Conservation (phyloP, 805 yeast species). For the Pichia paraexigua region DNA sequence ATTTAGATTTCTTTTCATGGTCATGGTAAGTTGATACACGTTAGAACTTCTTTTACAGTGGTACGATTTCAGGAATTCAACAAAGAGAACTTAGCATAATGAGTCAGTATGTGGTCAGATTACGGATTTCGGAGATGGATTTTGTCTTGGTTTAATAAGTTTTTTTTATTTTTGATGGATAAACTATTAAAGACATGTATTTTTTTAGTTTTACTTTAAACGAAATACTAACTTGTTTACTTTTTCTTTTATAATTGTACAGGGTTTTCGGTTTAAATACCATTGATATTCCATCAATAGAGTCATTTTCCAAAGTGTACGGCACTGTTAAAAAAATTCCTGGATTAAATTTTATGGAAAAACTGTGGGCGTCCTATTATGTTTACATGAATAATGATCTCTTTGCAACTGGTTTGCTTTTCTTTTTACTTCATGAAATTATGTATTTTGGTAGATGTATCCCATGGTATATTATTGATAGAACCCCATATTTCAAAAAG, state of each 20-base stretch:
- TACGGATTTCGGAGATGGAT: not conserved
- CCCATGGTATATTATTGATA: conserved; percentile 88
- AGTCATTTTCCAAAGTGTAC: conserved; percentile 20
- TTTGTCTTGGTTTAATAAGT: not conserved
- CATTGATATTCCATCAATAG: conserved; percentile 17
- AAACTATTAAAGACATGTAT: not conserved
- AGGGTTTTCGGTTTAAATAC: conserved; percentile 24
- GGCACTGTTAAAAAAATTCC: conserved; percentile 21
- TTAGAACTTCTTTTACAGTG: not conserved
- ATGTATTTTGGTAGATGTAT: conserved; percentile 87
- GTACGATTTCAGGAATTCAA: not conserved
- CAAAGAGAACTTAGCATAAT: not conserved
- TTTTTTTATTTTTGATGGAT: not conserved
- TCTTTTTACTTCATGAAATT: conserved; percentile 76
- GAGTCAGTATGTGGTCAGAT: not conserved
- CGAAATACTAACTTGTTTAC: not conserved
- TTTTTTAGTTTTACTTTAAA: not conserved
- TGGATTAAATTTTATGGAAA: conserved; percentile 42
- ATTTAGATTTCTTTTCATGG: not conserved
- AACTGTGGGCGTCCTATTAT: conserved; percentile 86
- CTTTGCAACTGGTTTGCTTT: conserved; percentile 83
- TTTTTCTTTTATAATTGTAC: not conserved
- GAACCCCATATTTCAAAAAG: conserved; percentile 73
- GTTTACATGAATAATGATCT: conserved; percentile 78
- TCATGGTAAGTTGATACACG: too few species aligned